These are phyloP conservation scores for Pseudogymnoascus destructans DNA, from an alignment of 2,329 filamentous ascomycete species.

Conservation along the genomic window DNA sequence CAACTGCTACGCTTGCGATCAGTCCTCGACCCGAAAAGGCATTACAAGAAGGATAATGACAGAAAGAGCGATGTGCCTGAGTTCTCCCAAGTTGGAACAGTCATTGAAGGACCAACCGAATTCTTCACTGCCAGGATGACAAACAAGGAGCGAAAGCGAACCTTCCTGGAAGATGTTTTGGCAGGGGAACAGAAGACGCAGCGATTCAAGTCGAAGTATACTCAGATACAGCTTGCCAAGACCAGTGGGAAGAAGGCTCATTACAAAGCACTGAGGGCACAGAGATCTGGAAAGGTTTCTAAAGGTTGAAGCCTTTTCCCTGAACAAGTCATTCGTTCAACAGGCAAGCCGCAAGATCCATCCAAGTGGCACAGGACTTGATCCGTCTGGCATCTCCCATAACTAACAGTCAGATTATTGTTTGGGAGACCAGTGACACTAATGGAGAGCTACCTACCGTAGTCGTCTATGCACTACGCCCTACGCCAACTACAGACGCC, in stretches of 20 bases:
- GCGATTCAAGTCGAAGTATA: constrained; percentile 79
- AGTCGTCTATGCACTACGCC: background rate
- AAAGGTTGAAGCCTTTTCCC: constrained; percentile 13
- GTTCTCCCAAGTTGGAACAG: constrained; percentile 78
- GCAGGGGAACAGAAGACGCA: constrained; percentile 49
- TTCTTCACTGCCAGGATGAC: constrained; percentile 69
- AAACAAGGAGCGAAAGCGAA: constrained; percentile 79
- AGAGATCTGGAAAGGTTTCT: constrained; percentile 29
- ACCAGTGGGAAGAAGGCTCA: constrained; percentile 78
- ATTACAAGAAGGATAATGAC: constrained; percentile 76
- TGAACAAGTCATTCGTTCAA: constrained; percentile 1
- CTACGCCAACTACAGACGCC: background rate
- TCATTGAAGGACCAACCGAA: constrained; percentile 80
- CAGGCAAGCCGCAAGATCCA: background rate
- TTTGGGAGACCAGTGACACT: constrained; percentile 5
- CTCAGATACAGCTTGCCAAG: constrained; percentile 69
- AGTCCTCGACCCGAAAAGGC: constrained; percentile 75
- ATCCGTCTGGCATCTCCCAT: background rate
- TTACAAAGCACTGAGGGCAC: constrained; percentile 66
- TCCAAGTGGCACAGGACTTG: constrained; percentile 6
- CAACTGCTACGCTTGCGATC: constrained; percentile 82
- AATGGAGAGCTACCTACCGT: background rate
- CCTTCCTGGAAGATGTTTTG: constrained; percentile 74
- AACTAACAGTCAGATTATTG: constrained; percentile 4
- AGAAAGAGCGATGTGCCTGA: constrained; percentile 56